Evolutionary conservation across 2,329 filamentous ascomycete species (phyloP), one percentile per base, ranked within the genome.

Genomic region (Myriangium duriaei): DNA sequence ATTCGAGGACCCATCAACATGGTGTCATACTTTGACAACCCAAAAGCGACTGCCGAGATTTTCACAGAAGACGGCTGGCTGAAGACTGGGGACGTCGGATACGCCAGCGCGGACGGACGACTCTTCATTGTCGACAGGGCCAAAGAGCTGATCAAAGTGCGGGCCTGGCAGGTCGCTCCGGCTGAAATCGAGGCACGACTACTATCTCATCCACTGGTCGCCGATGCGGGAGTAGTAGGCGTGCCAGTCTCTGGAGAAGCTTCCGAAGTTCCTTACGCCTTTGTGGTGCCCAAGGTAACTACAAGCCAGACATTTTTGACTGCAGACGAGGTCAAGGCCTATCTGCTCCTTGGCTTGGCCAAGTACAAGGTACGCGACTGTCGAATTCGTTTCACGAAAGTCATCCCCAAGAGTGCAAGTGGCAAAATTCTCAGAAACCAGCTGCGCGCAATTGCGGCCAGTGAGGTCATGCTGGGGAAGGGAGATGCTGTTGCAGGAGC

Each of bases 1-100:
- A 55, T 69, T 15, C 57, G 59, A 1, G 45, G 48, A 1, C 45
- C 46, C 4, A 45, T 64, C 2, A 57, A 60, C 9, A 72, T 73
- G 53, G 40, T 45, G 2, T 40, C 45, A 4, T 62, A 63, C 40
- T 50, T 47, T 36, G 49, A 51, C 34, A 58, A 63, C 34, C 31
- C 46, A 9, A 29, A 52, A 29, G 38, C 46, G 10, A 51, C 51
- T 9, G 30, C 29, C 11, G 37, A 45, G 7, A 40, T 45, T 14
- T 49, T 55, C 5, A 33, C 40, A 19, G 24, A 33, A 4, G 45
- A 41, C 4, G 32, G 30, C 15, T 53, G 46, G 36, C 49, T 51
- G 13, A 30, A 41, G 11, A 48, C 47, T 16, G 59, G 71, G 10
- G 68, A 73, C 44, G 30, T 61, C n/a, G 53, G 52, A 4, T 52